These are phyloP conservation scores for Serendipita vermifera DNA, from an alignment of 768 basidiomycete genomes.

Conservation along the genomic window DNA sequence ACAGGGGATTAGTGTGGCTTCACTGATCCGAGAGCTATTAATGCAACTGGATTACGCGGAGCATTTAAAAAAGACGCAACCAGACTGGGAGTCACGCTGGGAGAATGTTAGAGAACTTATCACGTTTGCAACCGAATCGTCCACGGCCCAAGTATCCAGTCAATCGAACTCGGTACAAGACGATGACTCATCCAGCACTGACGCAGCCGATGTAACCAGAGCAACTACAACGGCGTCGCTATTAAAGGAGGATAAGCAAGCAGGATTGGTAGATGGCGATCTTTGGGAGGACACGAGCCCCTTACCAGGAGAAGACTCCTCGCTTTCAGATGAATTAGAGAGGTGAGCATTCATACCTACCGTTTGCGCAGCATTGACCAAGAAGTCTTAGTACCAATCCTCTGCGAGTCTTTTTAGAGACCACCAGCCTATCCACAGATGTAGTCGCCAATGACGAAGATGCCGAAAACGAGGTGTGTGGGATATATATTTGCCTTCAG, in stretches of 20 bases:
- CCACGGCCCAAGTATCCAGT: too few species aligned
- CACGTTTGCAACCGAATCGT: slow-evolving; percentile 54
- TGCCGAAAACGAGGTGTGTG: slow-evolving; percentile 32
- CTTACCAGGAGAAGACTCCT: too few species aligned
- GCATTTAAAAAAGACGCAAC: slow-evolving; percentile 53
- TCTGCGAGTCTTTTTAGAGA: slow-evolving; percentile 58
- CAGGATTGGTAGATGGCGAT: too few species aligned
- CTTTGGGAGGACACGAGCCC: too few species aligned
- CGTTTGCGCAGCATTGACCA: too few species aligned
- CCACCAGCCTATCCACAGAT: slow-evolving; percentile 73
- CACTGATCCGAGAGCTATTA: slow-evolving; percentile 47
- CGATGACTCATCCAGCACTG: too few species aligned
- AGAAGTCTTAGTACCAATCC: slow-evolving; percentile 40
- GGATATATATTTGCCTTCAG: not conserved
- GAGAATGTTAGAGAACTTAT: slow-evolving; percentile 81
- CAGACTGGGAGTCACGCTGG: slow-evolving; percentile 66
- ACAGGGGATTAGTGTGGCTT: slow-evolving; percentile 47
- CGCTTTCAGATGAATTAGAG: too few species aligned
- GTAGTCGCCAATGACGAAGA: slow-evolving; percentile 49
- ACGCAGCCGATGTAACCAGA: too few species aligned
- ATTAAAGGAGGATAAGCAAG: too few species aligned
- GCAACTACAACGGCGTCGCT: too few species aligned
- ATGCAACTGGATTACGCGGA: slow-evolving; percentile 50
- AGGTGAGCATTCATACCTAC: too few species aligned
- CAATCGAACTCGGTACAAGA: too few species aligned